These are phyloP conservation scores for Raffaelea deltoideospora DNA, from an alignment of 2,329 filamentous ascomycete genomes.

Conservation along the genomic window DNA sequence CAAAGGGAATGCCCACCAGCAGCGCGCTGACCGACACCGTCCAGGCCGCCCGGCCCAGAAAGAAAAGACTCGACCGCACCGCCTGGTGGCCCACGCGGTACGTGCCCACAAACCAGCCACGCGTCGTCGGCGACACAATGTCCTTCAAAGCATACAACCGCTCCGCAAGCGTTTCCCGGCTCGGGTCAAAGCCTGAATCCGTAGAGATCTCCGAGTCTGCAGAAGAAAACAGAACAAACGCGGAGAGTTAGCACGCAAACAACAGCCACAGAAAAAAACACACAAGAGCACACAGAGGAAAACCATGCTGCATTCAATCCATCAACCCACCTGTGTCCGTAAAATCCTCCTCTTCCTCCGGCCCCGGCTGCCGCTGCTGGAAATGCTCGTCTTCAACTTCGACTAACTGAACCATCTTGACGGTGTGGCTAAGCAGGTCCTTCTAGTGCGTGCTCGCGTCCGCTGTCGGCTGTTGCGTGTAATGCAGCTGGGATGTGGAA, in stretches of 20 bases:
- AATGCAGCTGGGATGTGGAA: no score
- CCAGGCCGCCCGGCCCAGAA: slow-evolving; percentile 81
- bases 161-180: slow-evolving; percentile 45
- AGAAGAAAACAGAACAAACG: not conserved
- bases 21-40: slow-evolving; percentile 80
- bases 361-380: slow-evolving; percentile 50
- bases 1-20: slow-evolving; percentile 83
- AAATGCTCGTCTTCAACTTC: slow-evolving; percentile 97
- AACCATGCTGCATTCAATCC: not conserved
- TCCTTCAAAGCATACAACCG: slow-evolving; percentile 59
- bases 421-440: no score
- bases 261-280: not conserved
- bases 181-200: slow-evolving; percentile 54
- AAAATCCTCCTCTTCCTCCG: slow-evolving; percentile 78
- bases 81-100: slow-evolving; percentile 38
- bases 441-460: no score
- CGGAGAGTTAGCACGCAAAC: no score
- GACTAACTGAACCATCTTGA: slow-evolving; percentile 78
- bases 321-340: slow-evolving; percentile 67
- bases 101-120: slow-evolving; percentile 50
- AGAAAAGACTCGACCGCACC: slow-evolving; percentile 45
- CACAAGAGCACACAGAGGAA: not conserved
- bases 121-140: slow-evolving; percentile 59
- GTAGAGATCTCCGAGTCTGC: slow-evolving; percentile 73
- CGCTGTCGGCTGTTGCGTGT: not conserved